Base-by-base conservation (phyloP, 2,329 filamentous ascomycete genomes). In the Septoria petroselini region DNA sequence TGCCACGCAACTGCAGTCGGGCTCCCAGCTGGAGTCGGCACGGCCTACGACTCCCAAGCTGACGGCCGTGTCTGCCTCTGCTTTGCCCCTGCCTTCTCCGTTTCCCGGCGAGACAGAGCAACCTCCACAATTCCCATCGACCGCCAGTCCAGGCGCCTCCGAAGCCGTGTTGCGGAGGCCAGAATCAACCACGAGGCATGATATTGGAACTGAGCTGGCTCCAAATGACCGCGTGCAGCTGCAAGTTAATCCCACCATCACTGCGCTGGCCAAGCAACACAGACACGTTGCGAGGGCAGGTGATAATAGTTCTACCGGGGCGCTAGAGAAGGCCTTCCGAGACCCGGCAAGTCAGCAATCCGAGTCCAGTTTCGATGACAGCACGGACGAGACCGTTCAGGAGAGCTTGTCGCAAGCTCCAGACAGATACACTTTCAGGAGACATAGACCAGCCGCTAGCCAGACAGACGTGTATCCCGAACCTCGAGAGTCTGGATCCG, bases 51-150 rank as follows among this genome's bases (percentile, higher is more conserved):
- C 65, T 5, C 66, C 66, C 6, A 54, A 62, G 31, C 52, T 69
- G 11, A 54, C 57, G 14, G 62, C 66, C 19, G 58, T 67, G 7
- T 49, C 61, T 14, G 60, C 60, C 8, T 59, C 60, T 8, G 57
- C 50, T 8, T 41, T 68, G 12, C 63, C 66, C 25, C 43, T 68
- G n/a, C 66, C 65, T 3, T 68, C 66, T 12, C 65, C 66, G 1
- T 68, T 67, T 41, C 64, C 65, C 19, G 52, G 46, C 1, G 55
- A 58, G n/a, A 23, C 45, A 15, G 19, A 37, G 21, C 46, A 47
- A 31, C 15, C 31, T 18, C 48, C 44, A 2, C 39, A 39, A 21
- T 18, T 17, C 14, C 18, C 11, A 8, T 14, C 23, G 3, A 9
- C 14, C 11, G 31, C 15, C n/a, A n/a, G n/a, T n/a, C n/a, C n/a